Evolutionary conservation across 805 yeast species (phyloP), one percentile per base, ranked within the genome.

Genomic region (Sugiyamaella americana): DNA sequence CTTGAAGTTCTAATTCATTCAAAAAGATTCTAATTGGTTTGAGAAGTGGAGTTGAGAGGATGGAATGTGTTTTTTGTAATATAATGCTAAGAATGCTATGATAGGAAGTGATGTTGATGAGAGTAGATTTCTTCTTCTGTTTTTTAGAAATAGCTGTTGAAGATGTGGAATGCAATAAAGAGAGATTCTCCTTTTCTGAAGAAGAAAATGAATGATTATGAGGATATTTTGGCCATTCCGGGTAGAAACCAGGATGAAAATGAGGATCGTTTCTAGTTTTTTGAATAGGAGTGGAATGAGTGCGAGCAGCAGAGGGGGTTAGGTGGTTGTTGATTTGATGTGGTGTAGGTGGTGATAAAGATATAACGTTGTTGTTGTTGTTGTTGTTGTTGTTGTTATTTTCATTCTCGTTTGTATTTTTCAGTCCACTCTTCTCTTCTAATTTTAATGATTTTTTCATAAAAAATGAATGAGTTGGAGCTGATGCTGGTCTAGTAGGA

Each of bases 401-500:
- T n/a, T n/a, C n/a, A n/a, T n/a, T n/a, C n/a, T n/a, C n/a, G n/a
- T n/a, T n/a, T n/a, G n/a, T n/a, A n/a, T n/a, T n/a, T n/a, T n/a
- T n/a, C n/a, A n/a, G n/a, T n/a, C n/a, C n/a, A 8, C 11, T 8
- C 32, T 13, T 26, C 8, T 26, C 32, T 8, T 8, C 13, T 18
- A 18, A 11, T 18, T 16, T 36, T 16, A 11, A 18, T 18, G 18
- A 10, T 20, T 43, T 17, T 19, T 40, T 45, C 6, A 39, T 35
- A 32, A 45, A 45, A 29, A 46, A 46, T 4, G 50, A 40, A 43
- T 43, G 46, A 3, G 37, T 16, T 8, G 46, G 44, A 13, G 21
- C 23, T 16, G 46, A 11, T 5, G 44, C 6, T 5, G 20, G 21
- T 20, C 4, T 10, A 18, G 42, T 16, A 19, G 44, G 13, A 10